Evolutionary conservation across 805 yeast species (phyloP).

Genomic region (Teunomyces lycoperdinae): DNA sequence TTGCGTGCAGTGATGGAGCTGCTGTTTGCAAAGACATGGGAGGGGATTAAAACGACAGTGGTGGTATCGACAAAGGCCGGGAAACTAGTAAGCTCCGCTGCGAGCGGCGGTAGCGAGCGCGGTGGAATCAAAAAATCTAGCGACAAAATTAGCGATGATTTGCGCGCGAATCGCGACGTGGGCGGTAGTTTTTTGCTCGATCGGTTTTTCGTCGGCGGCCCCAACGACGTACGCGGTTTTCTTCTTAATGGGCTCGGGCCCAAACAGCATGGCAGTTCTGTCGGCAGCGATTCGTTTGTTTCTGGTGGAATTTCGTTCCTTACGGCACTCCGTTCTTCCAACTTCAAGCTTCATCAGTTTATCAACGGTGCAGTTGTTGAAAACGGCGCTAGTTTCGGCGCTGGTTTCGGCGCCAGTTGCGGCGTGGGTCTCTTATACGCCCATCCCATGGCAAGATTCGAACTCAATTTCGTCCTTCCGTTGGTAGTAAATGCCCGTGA

Average conservation of each 20-base stretch:
- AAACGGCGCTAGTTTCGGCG: constrained; percentile 41
- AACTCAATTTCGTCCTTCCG: constrained; percentile 54
- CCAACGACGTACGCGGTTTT: constrained; percentile 56
- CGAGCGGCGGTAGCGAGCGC: background rate
- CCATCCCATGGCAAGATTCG: constrained; percentile 59
- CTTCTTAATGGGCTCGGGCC: constrained; percentile 54
- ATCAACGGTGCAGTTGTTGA: constrained; percentile 39
- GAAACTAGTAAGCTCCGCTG: background rate
- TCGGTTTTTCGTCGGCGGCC: constrained; percentile 56
- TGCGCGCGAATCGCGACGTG: background rate
- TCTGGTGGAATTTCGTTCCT: constrained; percentile 47
- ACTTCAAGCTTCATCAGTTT: constrained; percentile 49
- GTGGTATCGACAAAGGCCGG: constrained; percentile 20
- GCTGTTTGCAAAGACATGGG: constrained; percentile 27
- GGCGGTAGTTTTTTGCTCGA: constrained; percentile 28
- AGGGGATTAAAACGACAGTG: constrained; percentile 14
- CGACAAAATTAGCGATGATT: background rate
- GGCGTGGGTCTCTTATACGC: constrained; percentile 53
- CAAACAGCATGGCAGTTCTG: constrained; percentile 44
- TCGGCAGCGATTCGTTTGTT: constrained; percentile 52
- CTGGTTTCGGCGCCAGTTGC: constrained; percentile 43
- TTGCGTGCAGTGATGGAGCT: constrained; percentile 31
- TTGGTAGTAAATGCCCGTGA: constrained; percentile 44
- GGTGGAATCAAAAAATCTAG: background rate
- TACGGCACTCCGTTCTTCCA: constrained; percentile 42